A percentile compares a stretch with the other conserved stretches of the same genome.
These are phyloP conservation scores for Penicillium freii DNA, from an alignment of 2,329 filamentous ascomycete species.

Conservation along the genomic window DNA sequence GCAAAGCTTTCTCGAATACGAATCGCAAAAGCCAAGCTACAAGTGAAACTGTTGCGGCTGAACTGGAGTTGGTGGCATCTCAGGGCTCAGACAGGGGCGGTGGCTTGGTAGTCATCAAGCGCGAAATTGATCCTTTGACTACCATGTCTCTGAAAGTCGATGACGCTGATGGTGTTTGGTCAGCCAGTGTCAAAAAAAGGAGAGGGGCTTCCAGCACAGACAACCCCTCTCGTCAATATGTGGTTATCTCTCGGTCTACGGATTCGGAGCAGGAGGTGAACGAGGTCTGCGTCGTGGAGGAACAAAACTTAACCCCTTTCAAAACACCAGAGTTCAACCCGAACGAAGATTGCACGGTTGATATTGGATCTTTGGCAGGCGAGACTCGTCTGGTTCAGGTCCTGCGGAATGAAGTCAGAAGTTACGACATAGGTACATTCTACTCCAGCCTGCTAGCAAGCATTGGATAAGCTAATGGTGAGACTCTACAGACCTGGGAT, in stretches of 20 bases:
- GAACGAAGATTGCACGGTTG: slow-evolving; percentile 80
- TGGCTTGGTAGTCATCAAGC: slow-evolving; percentile 73
- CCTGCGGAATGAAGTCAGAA: slow-evolving; percentile 79
- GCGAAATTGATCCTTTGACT: slow-evolving; percentile 71
- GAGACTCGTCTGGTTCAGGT: slow-evolving; percentile 83
- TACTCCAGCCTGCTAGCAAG: background rate
- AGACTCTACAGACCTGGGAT: slow-evolving; percentile 64
- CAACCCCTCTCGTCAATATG: slow-evolving; percentile 64
- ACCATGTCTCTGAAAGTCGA: slow-evolving; percentile 70
- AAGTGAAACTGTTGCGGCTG: slow-evolving; percentile 37
- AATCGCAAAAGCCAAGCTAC: slow-evolving; percentile 46
- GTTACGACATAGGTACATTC: slow-evolving; percentile 79
- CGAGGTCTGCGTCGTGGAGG: slow-evolving; percentile 73
- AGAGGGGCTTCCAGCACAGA: slow-evolving; percentile 50
- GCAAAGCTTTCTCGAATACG: slow-evolving; percentile 52
- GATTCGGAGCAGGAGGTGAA: slow-evolving; percentile 70
- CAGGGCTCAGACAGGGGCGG: slow-evolving; percentile 57
- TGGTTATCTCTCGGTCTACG: slow-evolving; percentile 73
- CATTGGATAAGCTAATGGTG: slow-evolving; percentile 1
- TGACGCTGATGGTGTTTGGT: slow-evolving; percentile 76
- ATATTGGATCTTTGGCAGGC: slow-evolving; percentile 78
- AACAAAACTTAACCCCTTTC: slow-evolving; percentile 69
- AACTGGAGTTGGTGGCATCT: slow-evolving; percentile 54
- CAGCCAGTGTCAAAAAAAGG: slow-evolving; percentile 58
- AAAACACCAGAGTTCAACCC: slow-evolving; percentile 88